phyloP scores from a whole-genome alignment of 768 basidiomycete genomes.

The Crucibulum laeve region DNA sequence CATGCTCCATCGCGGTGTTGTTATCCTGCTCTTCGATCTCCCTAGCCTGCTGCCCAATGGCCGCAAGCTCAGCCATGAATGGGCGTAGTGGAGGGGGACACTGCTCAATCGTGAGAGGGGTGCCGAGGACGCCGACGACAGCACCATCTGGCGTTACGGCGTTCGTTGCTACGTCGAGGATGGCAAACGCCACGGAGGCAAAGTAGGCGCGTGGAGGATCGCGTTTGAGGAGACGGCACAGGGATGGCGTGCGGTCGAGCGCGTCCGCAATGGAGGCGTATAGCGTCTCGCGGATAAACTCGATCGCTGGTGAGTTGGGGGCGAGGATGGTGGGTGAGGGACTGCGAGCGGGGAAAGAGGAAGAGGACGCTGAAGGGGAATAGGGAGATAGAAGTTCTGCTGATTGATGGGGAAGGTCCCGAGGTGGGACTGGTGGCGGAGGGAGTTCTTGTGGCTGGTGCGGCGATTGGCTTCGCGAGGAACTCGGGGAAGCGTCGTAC shows the following conservation, averaged over 20 bases:
- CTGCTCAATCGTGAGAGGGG: slow-evolving; percentile 47
- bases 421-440: slow-evolving; percentile 8
- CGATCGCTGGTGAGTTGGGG: slow-evolving; percentile 58
- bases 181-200: slow-evolving; percentile 65
- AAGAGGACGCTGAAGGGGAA: slow-evolving; percentile 10
- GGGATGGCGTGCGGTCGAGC: slow-evolving; percentile 48
- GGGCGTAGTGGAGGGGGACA: slow-evolving; percentile 63
- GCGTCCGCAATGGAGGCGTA: slow-evolving; percentile 78
- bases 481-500: slow-evolving; percentile 40
- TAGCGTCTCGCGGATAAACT: slow-evolving; percentile 81
- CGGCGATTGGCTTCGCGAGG: slow-evolving; percentile 13
- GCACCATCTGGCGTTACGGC: slow-evolving; percentile 44
- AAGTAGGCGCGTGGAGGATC: slow-evolving; percentile 80
- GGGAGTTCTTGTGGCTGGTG: slow-evolving; percentile 4
- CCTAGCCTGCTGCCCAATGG: slow-evolving; percentile 47
- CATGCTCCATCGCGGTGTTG: slow-evolving; percentile 38
- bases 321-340: slow-evolving; percentile 34
- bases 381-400: slow-evolving; percentile 10
- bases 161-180: slow-evolving; percentile 60
- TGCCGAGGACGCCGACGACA: slow-evolving; percentile 55
- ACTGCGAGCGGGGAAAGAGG: slow-evolving; percentile 10
- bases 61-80: slow-evolving; percentile 63
- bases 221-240: slow-evolving; percentile 49
- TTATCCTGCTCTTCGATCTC: slow-evolving; percentile 54
- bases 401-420: slow-evolving; percentile 15